Evolutionary conservation across 257 asterid species (phyloP), one percentile per base, ranked within the genome.

Genomic region (Jasminum sambac): DNA sequence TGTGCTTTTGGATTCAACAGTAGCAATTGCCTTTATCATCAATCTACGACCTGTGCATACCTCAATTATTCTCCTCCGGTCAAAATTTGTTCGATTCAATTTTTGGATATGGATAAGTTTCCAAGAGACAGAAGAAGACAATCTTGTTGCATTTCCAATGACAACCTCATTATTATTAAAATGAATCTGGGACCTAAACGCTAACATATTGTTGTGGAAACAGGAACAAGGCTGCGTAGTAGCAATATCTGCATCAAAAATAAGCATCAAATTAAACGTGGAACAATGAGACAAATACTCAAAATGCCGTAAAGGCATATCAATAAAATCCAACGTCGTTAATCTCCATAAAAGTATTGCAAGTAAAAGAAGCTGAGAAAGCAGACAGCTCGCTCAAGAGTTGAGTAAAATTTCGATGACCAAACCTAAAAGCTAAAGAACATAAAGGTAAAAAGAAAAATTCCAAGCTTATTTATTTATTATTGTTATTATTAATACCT

Each of bases 181-280:
- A 11, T 67, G 46, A 57, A 72, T 75, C 26, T 80, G 84, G 48
- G 92, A 78, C 79, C 87, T 80, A 83, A 80, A 75, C 67, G 85
- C 74, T 76, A 78, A 73, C 75, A 73, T 67, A 75, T 73, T 81
- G 83, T 80, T 86, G 76, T 74, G 82, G 71, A 81, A 83, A 85
- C 88, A 88, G 82, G 92, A 82, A 78, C 87, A 85, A 77, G 97
- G 83, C 72, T 85, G 96, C 83, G 94, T 71, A 77, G 79, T 81
- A 77, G 96, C 90, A 83, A 86, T 88, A 85, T 91, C 99, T 95
- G 96, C 95, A 23, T 0, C 13, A 55, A 85, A 60, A 68, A 67
- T 26, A 74, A 68, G 17, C 63, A 68, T 26, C 66, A 30, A 74
- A 72, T 48, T 26, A 11, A 23, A n/a, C n/a, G n/a, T 16, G 23